Conservation (phyloP, 805 yeast species). For the Yarrowia yakushimensis region DNA sequence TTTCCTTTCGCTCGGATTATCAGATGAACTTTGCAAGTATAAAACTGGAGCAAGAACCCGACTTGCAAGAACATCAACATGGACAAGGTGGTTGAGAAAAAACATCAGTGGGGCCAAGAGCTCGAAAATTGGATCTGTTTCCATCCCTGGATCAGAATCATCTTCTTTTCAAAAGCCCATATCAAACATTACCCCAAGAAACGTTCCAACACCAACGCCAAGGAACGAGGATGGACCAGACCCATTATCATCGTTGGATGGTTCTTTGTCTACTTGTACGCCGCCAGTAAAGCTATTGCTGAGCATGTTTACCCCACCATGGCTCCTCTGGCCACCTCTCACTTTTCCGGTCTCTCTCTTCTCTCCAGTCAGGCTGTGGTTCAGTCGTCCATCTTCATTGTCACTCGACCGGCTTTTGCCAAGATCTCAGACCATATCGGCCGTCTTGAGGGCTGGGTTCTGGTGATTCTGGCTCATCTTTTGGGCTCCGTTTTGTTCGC, state of each 20-base stretch:
- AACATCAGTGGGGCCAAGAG: not conserved
- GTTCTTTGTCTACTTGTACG: slow-evolving; percentile 7
- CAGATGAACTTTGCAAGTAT: too few relatives aligned
- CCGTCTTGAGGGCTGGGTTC: not conserved
- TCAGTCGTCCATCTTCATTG: not conserved
- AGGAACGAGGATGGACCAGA: slow-evolving; percentile 8
- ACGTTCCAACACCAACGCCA: not conserved
- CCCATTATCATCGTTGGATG: not conserved
- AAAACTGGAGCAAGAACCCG: not conserved
- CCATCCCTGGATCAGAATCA: not conserved
- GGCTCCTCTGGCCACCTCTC: slow-evolving; percentile 5
- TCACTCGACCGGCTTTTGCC: slow-evolving; percentile 4
- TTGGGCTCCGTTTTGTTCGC: not conserved
- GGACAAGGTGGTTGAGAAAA: not conserved
- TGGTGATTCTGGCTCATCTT: not conserved
- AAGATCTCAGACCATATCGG: slow-evolving; percentile 17
- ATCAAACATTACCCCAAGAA: slow-evolving; percentile 5
- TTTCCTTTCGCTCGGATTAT: too few relatives aligned
- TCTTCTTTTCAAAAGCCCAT: slow-evolving; percentile 1
- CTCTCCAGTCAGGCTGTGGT: slow-evolving; percentile 1
- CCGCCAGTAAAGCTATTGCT: not conserved
- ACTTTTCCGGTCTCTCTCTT: not conserved
- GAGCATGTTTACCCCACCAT: not conserved
- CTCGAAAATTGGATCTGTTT: not conserved
- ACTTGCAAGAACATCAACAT: not conserved